A percentile compares a stretch with the other conserved stretches of the same genome.
Evolutionary conservation across 2,329 filamentous ascomycete genomes (phyloP).

Genomic region (Berkeleyomyces basicola): DNA sequence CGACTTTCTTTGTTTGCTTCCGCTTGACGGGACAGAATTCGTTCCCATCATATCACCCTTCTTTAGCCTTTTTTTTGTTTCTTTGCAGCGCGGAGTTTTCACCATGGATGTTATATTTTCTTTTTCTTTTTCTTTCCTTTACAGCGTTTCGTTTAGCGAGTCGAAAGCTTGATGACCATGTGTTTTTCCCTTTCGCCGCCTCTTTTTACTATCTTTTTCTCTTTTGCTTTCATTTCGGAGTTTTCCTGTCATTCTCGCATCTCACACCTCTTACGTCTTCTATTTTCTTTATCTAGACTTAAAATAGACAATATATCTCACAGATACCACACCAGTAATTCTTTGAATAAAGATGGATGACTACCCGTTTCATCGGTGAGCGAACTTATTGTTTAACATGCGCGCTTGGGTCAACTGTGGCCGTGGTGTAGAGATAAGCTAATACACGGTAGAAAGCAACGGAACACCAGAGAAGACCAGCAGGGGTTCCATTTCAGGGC

Average conservation of each 20-base stretch:
- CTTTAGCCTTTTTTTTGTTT: constrained; percentile 1
- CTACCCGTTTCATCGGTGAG: too few species aligned
- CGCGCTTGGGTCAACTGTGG: neutral
- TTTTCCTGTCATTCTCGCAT: neutral
- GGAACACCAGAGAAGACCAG: neutral
- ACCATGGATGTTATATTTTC: neutral
- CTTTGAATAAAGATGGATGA: too few species aligned
- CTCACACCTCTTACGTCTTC: neutral
- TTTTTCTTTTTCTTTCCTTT: neutral
- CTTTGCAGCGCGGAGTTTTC: constrained; percentile 12
- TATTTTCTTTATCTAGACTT: neutral
- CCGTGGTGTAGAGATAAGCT: neutral
- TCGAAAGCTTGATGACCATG: too few species aligned
- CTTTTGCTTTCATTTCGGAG: neutral
- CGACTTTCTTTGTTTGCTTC: neutral
- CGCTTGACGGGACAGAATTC: neutral
- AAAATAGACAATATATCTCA: too few species aligned
- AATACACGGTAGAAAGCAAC: neutral
- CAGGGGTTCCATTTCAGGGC: neutral
- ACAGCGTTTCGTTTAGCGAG: too few species aligned
- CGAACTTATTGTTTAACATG: too few species aligned
- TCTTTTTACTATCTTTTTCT: neutral
- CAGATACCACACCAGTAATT: too few species aligned
- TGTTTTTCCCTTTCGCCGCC: neutral
- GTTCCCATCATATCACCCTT: neutral